Evolutionary conservation across 495 filamentous ascomycete genomes (phyloP), one percentile per base, ranked within the genome.

Genomic region (Penicillium paradoxum): DNA sequence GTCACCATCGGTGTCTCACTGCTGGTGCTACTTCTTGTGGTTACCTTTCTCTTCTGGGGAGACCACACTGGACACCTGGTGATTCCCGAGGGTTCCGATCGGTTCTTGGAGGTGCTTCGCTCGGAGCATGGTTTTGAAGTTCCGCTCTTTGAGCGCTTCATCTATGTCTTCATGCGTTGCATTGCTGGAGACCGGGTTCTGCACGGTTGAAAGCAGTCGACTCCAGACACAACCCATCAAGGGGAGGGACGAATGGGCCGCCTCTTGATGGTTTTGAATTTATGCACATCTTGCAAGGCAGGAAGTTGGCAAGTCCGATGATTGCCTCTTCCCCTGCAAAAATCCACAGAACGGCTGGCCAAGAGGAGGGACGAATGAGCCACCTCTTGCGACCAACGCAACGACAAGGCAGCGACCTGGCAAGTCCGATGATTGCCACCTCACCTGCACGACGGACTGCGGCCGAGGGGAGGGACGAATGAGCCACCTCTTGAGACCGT

Each of bases 241-340:
- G 41, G 14, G 45, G 45, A 47, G 45, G 32, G 45, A 37, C 45
- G 44, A 36, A 36, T 47, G 44, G 14, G 44, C 44, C 44, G n/a
- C 44, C 30, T 25, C 44, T 47, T 15, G 44, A 33, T 43, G 24
- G 3, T 17, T 14, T 8, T 27, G 27, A 14, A 32, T n/a, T 36
- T 3, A 36, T 36, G 33, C n/a, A 36, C n/a, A 25, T 6, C 42
- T n/a, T 2, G 10, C 45, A 47, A 47, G 17, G 45, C 29, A 46
- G 18, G 6, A 46, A 46, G 44, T 6, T 34, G 17, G 44, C 44
- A 15, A 32, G 44, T 46, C 17, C 44, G 44, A 46, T 10, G 29
- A 46, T 19, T 22, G 44, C 18, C 44, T 4, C 44, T 47, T 32
- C 44, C 18, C 4, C 44, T 47, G 44, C 44, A 42, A 4, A 13